A percentile compares a stretch with the other conserved stretches of the same genome.
phyloP scores from a whole-genome alignment of 495 filamentous ascomycete species.

The Lasiosphaeria hispida region DNA sequence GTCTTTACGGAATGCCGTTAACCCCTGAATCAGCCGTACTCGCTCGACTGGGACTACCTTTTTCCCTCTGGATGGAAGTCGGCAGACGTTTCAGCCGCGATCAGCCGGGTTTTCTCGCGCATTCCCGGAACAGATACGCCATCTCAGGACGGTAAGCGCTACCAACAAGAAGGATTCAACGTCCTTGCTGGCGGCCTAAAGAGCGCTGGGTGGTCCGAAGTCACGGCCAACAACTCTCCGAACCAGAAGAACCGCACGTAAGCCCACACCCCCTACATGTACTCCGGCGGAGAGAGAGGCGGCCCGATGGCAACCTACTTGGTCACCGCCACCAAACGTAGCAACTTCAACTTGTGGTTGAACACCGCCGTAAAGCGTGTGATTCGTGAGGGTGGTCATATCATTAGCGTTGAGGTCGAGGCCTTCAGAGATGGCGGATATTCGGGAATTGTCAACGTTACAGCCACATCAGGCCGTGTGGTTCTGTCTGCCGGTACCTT shows the following conservation, averaged over 20 bases:
- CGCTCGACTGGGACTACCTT: constrained; percentile 67
- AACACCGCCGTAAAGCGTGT: constrained; percentile 65
- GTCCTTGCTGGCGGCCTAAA: constrained; percentile 55
- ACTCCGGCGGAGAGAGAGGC: constrained; percentile 61
- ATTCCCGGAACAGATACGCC: constrained; percentile 70
- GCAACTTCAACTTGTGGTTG: constrained; percentile 67
- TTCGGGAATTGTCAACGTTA: constrained; percentile 58
- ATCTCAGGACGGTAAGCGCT: constrained; percentile 64
- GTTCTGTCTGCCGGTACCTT: constrained; percentile 70
- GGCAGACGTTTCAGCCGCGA: constrained; percentile 57
- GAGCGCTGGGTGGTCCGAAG: constrained; percentile 58
- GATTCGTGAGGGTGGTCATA: constrained; percentile 56
- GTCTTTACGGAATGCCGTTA: not conserved
- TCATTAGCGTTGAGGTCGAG: constrained; percentile 68
- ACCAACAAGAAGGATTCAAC: constrained; percentile 64
- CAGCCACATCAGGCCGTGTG: constrained; percentile 59
- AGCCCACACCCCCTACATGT: constrained; percentile 68
- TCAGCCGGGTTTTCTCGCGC: constrained; percentile 59
- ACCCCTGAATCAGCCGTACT: constrained; percentile 29
- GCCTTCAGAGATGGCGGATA: constrained; percentile 54
- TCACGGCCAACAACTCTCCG: constrained; percentile 59
- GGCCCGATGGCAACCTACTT: constrained; percentile 76
- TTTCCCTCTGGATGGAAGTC: constrained; percentile 74
- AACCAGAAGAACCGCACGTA: constrained; percentile 66
- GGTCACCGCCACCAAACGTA: constrained; percentile 54